Percentiles rank a stretch among this genome's conserved stretches.
These are phyloP conservation scores for Rhodotorula mucilaginosa DNA, from an alignment of 1,284 basidiomycete species.

Conservation along the genomic window DNA sequence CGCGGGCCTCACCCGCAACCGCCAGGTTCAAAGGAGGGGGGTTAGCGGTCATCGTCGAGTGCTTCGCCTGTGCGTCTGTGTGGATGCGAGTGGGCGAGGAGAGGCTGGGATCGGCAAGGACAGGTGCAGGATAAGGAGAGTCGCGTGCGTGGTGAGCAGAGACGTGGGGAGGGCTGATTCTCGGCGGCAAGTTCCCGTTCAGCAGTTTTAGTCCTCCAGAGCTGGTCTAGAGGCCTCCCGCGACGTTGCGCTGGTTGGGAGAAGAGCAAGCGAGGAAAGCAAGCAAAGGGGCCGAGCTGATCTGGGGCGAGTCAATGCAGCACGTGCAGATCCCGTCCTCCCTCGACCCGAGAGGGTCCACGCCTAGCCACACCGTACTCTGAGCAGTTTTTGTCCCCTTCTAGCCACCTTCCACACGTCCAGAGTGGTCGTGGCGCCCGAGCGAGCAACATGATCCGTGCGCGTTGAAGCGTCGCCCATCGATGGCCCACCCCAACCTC, in stretches of 20 bases:
- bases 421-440: not conserved
- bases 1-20: not conserved
- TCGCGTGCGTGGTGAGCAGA: too few species aligned
- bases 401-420: too few species aligned
- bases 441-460: not conserved
- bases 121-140: not conserved
- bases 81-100: not conserved
- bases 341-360: not conserved
- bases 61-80: not conserved
- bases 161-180: not conserved
- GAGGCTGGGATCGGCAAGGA: not conserved
- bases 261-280: not conserved
- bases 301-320: not conserved
- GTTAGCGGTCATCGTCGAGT: slow-evolving; percentile 10
- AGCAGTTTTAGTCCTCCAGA: slow-evolving; percentile 5
- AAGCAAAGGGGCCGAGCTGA: not conserved
- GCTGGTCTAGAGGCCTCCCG: slow-evolving; percentile 1
- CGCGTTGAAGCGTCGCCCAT: too few species aligned
- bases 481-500: too few species aligned
- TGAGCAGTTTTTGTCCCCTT: too few species aligned
- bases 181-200: not conserved
- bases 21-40: slow-evolving; percentile 25
- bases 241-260: not conserved
- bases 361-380: not conserved
- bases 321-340: too few species aligned